Evolutionary conservation across 768 basidiomycete genomes (phyloP).

Genomic region (Royoungia palumana): DNA sequence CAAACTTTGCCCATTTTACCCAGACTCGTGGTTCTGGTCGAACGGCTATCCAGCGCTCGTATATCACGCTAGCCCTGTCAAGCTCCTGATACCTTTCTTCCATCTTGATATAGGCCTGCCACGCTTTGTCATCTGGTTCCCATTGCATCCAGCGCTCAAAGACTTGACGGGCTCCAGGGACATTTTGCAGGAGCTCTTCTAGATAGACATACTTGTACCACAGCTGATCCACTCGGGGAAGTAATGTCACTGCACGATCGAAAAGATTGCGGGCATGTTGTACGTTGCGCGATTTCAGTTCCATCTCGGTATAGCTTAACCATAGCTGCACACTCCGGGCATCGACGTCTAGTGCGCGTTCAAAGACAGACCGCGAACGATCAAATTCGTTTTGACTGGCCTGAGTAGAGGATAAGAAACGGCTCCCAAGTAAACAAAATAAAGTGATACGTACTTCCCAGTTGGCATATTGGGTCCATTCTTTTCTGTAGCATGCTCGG

Average conservation of each 20-base stretch:
- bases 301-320: slow-evolving; percentile 95
- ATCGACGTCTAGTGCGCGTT: slow-evolving; percentile 96
- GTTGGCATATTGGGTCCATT: slow-evolving; percentile 84
- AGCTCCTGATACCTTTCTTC: slow-evolving; percentile 91
- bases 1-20: slow-evolving; percentile 86
- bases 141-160: slow-evolving; percentile 99
- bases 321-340: slow-evolving; percentile 86
- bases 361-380: slow-evolving; percentile 91
- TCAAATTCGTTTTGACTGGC: slow-evolving; percentile 96
- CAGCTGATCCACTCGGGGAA: slow-evolving; percentile 93
- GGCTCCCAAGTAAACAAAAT: not conserved
- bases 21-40: slow-evolving; percentile 75
- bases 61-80: slow-evolving; percentile 89
- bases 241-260: slow-evolving; percentile 93
- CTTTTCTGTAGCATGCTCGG: slow-evolving; percentile 50
- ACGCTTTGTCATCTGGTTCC: slow-evolving; percentile 99
- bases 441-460: slow-evolving; percentile 60
- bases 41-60: slow-evolving; percentile 86
- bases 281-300: slow-evolving; percentile 96
- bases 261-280: slow-evolving; percentile 96
- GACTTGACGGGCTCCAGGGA: slow-evolving; percentile 93
- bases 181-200: slow-evolving; percentile 94
- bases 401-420: slow-evolving; percentile 33
- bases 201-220: slow-evolving; percentile 99
- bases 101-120: slow-evolving; percentile 99